A percentile compares a stretch with the other conserved stretches of the same genome.
Evolutionary conservation across 306 rosid species (phyloP).

Genomic region (Cucumis sativus): DNA sequence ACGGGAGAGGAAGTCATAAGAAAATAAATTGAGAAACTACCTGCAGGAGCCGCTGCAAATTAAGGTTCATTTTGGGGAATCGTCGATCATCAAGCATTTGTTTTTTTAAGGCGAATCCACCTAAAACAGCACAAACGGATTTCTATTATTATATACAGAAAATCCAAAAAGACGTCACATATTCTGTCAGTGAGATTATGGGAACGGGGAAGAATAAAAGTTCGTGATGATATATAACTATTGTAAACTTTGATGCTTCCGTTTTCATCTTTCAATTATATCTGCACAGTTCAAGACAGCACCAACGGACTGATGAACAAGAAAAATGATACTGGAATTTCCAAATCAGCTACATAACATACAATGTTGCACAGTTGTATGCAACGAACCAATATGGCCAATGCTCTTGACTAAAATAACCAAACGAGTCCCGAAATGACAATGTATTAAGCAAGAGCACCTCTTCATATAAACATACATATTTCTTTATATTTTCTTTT

Average conservation of each 20-base stretch:
- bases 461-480: too few species aligned
- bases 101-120: conserved; percentile 78
- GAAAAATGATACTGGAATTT: neutral
- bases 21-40: conserved; percentile 26
- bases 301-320: neutral
- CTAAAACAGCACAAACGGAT: conserved; percentile 18
- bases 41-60: conserved; percentile 94
- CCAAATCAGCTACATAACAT: neutral
- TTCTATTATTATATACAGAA: neutral
- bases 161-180: neutral
- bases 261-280: neutral
- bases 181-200: neutral
- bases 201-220: neutral
- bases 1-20: neutral
- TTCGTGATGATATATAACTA: neutral
- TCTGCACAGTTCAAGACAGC: neutral
- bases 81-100: conserved; percentile 96
- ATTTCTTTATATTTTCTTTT: neutral
- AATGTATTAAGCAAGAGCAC: too few species aligned
- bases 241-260: neutral
- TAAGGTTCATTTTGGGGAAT: conserved; percentile 88
- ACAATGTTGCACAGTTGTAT: neutral
- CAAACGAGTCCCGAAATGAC: neutral
- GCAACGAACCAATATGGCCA: neutral
- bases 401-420: neutral